phyloP scores from a whole-genome alignment of 495 filamentous ascomycete genomes.

The Hamigera avellanea region DNA sequence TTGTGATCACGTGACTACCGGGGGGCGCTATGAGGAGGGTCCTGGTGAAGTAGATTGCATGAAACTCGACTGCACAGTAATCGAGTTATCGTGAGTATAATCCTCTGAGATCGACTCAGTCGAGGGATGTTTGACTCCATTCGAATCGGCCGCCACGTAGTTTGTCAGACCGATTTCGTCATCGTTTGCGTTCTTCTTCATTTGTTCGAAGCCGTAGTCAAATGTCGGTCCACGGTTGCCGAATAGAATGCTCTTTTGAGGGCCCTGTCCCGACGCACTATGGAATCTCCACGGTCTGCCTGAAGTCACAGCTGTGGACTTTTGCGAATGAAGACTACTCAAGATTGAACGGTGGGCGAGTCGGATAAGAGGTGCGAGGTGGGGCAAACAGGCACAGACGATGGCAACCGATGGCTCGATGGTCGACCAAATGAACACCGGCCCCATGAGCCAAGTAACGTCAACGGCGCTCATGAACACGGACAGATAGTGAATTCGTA shows the following conservation, averaged over 20 bases:
- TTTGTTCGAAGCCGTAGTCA: slow-evolving; percentile 6
- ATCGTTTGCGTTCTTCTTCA: slow-evolving; percentile 5
- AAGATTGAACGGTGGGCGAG: slow-evolving; percentile 4
- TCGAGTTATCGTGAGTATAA: no score
- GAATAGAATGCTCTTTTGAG: no score
- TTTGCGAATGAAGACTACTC: background rate
- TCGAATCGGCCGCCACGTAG: no score
- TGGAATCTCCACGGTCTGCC: no score
- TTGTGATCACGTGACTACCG: no score
- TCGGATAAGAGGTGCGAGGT: slow-evolving; percentile 23
- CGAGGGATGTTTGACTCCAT: no score
- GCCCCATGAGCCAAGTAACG: slow-evolving; percentile 26
- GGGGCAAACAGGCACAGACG: slow-evolving; percentile 30
- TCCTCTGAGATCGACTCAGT: no score
- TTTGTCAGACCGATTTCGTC: slow-evolving; percentile 10
- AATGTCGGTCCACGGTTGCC: slow-evolving; percentile 5
- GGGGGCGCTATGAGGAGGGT: no score
- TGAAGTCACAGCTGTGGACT: no score
- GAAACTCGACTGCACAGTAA: no score
- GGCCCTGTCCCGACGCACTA: no score
- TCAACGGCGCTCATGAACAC: slow-evolving; percentile 20
- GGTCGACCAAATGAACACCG: slow-evolving; percentile 31
- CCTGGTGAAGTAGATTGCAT: no score
- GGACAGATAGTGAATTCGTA: slow-evolving; percentile 27
- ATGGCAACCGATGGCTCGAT: slow-evolving; percentile 31